phyloP scores from a whole-genome alignment of 2,329 filamentous ascomycete genomes.

The Nannizziopsis arthrosporioides region DNA sequence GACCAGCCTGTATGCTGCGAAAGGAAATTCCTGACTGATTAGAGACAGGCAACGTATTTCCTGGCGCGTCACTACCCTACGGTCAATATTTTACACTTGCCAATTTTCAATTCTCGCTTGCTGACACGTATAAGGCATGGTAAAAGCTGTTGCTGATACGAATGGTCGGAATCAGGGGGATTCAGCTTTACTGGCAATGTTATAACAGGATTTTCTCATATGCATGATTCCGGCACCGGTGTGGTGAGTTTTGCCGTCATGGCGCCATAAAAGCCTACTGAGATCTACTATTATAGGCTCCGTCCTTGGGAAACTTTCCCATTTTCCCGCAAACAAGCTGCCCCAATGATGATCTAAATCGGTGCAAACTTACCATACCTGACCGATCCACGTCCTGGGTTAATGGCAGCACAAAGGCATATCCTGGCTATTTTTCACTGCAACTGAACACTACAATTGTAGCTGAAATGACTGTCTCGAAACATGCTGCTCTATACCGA shows the following conservation, averaged over 20 bases:
- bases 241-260: conserved; percentile 26
- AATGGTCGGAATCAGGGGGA: conserved; percentile 45
- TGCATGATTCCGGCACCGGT: conserved; percentile 44
- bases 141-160: conserved; percentile 46
- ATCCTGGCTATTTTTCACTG: conserved; percentile 55
- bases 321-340: conserved; percentile 57
- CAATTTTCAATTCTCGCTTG: neutral
- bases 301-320: conserved; percentile 62
- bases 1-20: too few species aligned
- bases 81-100: conserved; percentile 22
- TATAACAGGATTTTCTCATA: conserved; percentile 42
- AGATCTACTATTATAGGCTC: conserved; percentile 24
- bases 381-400: conserved; percentile 40
- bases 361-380: conserved; percentile 48
- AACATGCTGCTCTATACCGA: conserved; percentile 52
- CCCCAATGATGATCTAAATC: conserved; percentile 48
- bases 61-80: conserved; percentile 45
- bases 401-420: conserved; percentile 43
- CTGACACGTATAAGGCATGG: conserved; percentile 33
- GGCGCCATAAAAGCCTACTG: neutral
- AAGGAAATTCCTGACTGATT: too few species aligned
- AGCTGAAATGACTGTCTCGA: conserved; percentile 57
- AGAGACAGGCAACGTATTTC: conserved; percentile 45
- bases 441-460: conserved; percentile 46
- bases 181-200: conserved; percentile 42